phyloP scores from a whole-genome alignment of 768 basidiomycete species.

The Trametes villosa region DNA sequence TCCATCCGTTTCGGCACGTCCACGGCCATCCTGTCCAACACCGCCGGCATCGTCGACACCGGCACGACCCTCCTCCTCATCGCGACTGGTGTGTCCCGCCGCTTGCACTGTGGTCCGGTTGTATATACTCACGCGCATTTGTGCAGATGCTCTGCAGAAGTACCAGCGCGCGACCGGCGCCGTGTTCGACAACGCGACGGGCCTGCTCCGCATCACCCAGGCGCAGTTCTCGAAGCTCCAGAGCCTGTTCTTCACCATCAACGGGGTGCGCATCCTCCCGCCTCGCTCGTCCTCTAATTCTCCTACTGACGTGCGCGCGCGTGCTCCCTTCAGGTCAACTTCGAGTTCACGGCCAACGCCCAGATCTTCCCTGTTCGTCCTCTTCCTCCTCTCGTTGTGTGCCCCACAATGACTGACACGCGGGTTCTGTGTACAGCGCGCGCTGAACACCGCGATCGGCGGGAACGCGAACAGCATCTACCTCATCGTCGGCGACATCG shows the following conservation, averaged over 20 bases:
- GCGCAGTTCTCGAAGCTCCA: conserved; percentile 36
- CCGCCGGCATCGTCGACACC: conserved; percentile 36
- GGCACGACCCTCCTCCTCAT: conserved; percentile 31
- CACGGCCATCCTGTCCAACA: conserved; percentile 19
- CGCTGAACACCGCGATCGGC: conserved; percentile 50
- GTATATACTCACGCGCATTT: not conserved
- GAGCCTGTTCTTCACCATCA: conserved; percentile 39
- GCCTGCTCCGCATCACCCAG: conserved; percentile 35
- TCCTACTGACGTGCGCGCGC: not conserved
- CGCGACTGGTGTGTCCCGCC: conserved; percentile 13
- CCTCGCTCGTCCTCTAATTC: not conserved
- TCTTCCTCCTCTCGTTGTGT: not conserved
- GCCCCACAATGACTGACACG: not conserved
- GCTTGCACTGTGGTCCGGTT: too few relatives aligned
- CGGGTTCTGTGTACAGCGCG: conserved; percentile 16
- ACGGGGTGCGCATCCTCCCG: conserved; percentile 22
- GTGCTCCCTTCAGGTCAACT: conserved; percentile 23
- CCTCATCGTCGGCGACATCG: conserved; percentile 44
- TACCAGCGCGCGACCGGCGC: conserved; percentile 41
- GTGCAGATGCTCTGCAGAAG: conserved; percentile 35
- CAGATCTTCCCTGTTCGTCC: conserved; percentile 38
- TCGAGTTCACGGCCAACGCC: conserved; percentile 37
- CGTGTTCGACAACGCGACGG: conserved; percentile 34
- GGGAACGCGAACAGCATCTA: conserved; percentile 43
- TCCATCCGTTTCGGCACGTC: conserved; percentile 35